Evolutionary conservation across 495 filamentous ascomycete species (phyloP), one percentile per base, ranked within the genome.

Genomic region (Penicillium simplicissimum): DNA sequence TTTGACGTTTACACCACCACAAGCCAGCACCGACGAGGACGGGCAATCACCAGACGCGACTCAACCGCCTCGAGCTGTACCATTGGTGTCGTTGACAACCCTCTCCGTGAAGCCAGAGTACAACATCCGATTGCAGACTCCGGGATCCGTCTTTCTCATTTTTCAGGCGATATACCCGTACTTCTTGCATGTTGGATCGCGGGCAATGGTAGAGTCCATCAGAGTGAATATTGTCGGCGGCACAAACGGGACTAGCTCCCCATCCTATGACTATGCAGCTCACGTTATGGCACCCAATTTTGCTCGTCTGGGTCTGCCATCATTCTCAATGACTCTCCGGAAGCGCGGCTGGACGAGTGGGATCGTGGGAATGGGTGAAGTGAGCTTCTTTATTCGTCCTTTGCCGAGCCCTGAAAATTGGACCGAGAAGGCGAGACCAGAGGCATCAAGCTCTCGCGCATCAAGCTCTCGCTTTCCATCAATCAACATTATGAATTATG

Each of bases 151-250:
- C 0, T 76, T 87, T 56, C 79, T 96, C n/a, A 84, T 94, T 31
- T 84, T 95, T 63, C 92, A 96, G 73, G 88, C 92, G 2, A 74
- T 96, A 4, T 84, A 96, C 42, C 92, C 92, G 0, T 93, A 88
- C 71, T 71, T 95, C 3, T 71, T 96, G 2, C 86, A 88, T 60
- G 80, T 85, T 1, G 79, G 78, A 51, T 65, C 71, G 14, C 58
- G 38, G 33, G 48, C 55, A 48, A 1, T 35, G 21, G 34, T 66
- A 14, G 69, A 76, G 2, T 79, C 78, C 1, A 76, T 87, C 35
- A 76, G 76, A 17, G 67, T 94, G 4, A 83, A 79, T 15, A 86
- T 96, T 17, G 82, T 81, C 3, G 92, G 92, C 17, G 91, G 92
- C 15, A 95, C 92, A 2, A 94, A 96, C 68, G 84, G 88, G 3